Base-by-base conservation (phyloP, 2,329 filamentous ascomycete species). In the Beauveria pseudobassiana region DNA sequence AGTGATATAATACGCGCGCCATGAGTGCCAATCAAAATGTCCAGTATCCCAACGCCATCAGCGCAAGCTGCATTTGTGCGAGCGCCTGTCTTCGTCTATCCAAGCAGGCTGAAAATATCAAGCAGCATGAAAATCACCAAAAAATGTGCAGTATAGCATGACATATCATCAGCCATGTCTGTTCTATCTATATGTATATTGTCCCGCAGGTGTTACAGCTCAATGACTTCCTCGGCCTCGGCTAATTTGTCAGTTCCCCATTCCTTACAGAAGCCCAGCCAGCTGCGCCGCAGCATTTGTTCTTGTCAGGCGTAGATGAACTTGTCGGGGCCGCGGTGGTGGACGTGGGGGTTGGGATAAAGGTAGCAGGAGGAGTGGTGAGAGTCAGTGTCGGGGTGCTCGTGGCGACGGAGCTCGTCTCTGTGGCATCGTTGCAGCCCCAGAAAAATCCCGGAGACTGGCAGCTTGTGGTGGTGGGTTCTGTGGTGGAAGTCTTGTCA, bases 371-470 rank as follows among this genome's bases (percentile, higher is more conserved):
- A 79, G 48, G 74, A 65, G 80, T 83, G 24, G 73, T 73, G 1
- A 73, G 72, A 3, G 53, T 59, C n/a, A 64, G 26, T 3, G 53
- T 63, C 40, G 46, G 48, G 9, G 68, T 70, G 6, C 66, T 69
- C 26, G 70, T 68, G 2, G 68, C 24, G 12, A 57, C 20, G 24
- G 52, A 51, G 10, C 70, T 71, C 1, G 74, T 54, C 49, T 69
- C 69, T 12, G 60, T 52, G 10, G 74, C 65, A 65, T 85, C 82
- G 61, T 75, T 71, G 66, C 83, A 86, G 5, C 83, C 83, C 78
- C 81, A 85, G 69, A 86, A 82, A 51, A 75, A 70, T 4, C 84
- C 83, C 1, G 83, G 83, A 2, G 77, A 80, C 57, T 64, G 53
- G 55, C 63, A 67, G 16, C 48, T 62, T 6, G 62, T 68, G 2